These are phyloP conservation scores for Massariosphaeria phaeospora DNA, from an alignment of 495 filamentous ascomycete species.

Conservation along the genomic window DNA sequence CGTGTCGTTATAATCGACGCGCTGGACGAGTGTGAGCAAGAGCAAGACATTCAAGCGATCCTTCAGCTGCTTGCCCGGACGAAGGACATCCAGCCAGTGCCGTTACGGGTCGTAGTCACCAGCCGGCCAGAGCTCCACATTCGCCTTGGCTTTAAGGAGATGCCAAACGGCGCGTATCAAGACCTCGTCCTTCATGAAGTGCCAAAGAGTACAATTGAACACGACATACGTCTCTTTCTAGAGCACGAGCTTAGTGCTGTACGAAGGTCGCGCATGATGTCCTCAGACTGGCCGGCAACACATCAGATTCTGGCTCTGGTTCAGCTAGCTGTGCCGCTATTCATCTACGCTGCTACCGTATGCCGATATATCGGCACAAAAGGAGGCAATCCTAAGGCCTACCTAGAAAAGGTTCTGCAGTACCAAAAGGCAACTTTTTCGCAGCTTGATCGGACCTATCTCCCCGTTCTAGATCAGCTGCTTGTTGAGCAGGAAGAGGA, in stretches of 20 bases:
- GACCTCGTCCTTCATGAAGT: background rate
- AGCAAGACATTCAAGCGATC: background rate
- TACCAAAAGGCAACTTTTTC: conserved; percentile 17
- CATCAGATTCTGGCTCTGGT: conserved; percentile 35
- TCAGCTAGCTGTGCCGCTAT: conserved; percentile 36
- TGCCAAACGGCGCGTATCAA: background rate
- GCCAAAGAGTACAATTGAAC: background rate
- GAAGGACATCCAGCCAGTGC: background rate
- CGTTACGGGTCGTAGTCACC: background rate
- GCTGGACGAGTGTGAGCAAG: background rate
- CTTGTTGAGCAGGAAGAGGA: conserved; percentile 23
- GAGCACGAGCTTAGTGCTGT: conserved; percentile 8
- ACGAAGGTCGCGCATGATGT: background rate
- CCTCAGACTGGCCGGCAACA: conserved; percentile 43
- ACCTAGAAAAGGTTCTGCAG: conserved; percentile 19
- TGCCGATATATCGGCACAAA: conserved; percentile 13
- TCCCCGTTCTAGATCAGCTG: conserved; percentile 29
- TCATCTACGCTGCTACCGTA: background rate
- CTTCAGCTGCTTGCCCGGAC: background rate
- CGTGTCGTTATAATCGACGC: background rate
- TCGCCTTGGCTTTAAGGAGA: background rate
- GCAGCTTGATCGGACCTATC: conserved; percentile 29
- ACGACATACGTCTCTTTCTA: conserved; percentile 33
- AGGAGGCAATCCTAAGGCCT: conserved; percentile 15
- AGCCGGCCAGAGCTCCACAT: background rate